These are phyloP conservation scores for Eimeria brunetti DNA, from an alignment of 169 alveolate genomes.

Conservation along the genomic window DNA sequence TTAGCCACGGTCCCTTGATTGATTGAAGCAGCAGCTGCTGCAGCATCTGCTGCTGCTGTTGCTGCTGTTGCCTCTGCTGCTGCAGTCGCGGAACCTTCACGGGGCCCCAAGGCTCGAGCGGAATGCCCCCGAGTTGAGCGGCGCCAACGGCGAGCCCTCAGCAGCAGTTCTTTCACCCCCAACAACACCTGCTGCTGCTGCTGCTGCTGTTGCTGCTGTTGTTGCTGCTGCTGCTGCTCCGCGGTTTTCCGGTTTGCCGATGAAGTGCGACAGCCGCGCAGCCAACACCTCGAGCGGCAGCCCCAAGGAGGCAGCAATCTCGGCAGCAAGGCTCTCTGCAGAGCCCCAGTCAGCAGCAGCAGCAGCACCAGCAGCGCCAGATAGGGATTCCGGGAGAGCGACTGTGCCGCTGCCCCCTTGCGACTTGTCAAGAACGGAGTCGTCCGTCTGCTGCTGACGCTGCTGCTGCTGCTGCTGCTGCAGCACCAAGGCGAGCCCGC, in stretches of 20 bases:
- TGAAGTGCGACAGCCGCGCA: constrained; percentile 29
- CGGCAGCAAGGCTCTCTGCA: background rate
- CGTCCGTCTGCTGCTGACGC: too few relatives aligned
- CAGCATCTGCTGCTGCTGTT: too few relatives aligned
- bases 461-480: too few relatives aligned
- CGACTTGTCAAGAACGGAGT: too few relatives aligned
- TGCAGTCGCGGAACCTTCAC: too few relatives aligned
- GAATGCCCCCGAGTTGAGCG: background rate
- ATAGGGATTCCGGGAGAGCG: too few relatives aligned
- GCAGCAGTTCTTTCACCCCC: background rate
- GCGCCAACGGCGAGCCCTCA: background rate
- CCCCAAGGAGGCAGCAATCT: constrained; percentile 37
- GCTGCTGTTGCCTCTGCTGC: too few relatives aligned
- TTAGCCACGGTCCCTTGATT: too few relatives aligned
- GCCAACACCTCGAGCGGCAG: constrained; percentile 40
- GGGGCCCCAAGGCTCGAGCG: background rate
- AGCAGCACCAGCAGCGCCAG: too few relatives aligned
- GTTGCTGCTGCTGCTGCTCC: constrained; percentile 15
- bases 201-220: constrained; percentile 37
- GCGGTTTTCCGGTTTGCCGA: constrained; percentile 4
- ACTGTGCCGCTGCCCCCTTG: background rate
- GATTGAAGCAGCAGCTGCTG: too few relatives aligned
- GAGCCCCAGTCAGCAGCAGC: background rate
- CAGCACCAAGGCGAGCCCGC: too few relatives aligned
- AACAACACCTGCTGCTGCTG: constrained; percentile 28